Conservation (phyloP, 163 green algal species). For the Chlamydomonas reinhardtii region DNA sequence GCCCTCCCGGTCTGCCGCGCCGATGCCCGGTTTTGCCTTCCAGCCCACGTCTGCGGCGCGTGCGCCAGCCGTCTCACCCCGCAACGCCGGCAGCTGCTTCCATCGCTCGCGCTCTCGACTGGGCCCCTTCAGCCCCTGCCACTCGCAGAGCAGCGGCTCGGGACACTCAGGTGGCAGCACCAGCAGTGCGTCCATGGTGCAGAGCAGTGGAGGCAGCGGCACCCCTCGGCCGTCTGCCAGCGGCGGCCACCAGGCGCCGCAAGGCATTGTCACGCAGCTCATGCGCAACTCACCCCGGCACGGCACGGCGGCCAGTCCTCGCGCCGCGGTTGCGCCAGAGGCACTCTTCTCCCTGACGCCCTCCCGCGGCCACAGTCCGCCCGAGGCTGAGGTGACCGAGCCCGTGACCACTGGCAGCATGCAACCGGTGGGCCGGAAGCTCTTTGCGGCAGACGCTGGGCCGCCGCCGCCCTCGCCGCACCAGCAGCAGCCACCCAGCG, state of each 20-base stretch:
- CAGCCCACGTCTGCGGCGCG: neutral
- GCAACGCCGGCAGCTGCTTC: neutral
- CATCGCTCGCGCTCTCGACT: conserved; percentile 11
- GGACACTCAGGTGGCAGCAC: neutral
- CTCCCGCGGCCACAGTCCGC: no score
- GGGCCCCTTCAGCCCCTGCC: conserved; percentile 35
- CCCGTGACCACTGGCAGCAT: no score
- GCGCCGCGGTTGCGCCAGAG: neutral
- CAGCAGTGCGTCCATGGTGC: no score
- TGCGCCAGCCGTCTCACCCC: neutral
- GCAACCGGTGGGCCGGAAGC: neutral
- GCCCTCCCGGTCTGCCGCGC: no score
- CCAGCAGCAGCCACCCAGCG: no score
- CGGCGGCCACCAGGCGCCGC: conserved; percentile 2
- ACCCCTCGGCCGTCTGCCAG: neutral
- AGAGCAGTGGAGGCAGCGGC: conserved; percentile 12
- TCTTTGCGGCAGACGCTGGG: neutral
- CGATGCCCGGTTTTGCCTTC: neutral
- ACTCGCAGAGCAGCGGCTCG: conserved; percentile 6
- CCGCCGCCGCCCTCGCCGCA: no score
- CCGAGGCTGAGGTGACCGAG: no score
- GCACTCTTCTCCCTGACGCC: neutral
- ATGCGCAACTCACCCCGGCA: conserved; percentile 24
- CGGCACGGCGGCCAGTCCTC: neutral
- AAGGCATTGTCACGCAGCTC: conserved; percentile 29